Evolutionary conservation across 768 basidiomycete species (phyloP), one percentile per base, ranked within the genome.

Genomic region (Podaxis carcinomalis): DNA sequence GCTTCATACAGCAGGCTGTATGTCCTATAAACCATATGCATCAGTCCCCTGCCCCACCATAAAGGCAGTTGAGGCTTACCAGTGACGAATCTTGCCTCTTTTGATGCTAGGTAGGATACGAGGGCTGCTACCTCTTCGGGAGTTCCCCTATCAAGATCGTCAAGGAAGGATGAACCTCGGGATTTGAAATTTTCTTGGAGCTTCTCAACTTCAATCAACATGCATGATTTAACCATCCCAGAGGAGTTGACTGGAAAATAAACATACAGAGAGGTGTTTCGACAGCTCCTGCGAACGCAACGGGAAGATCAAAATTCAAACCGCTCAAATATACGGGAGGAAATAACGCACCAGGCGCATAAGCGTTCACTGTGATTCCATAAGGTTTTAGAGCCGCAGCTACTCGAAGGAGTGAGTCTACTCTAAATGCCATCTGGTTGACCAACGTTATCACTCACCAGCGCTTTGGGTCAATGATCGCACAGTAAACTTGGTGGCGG

Each of bases 301-400:
- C 2, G 19, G 11, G 28, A 21, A 1, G 4, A 19, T 42, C 27
- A 42, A 3, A 21, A 5, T 32, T 9, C 32, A 9, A 39, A 54
- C 5, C 10, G 23, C 6, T 23, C 36, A 37, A 37, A 39, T 37
- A 13, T 6, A 39, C 10, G 9, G n/a, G 32, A 13, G 28, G n/a
- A 11, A 39, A 39, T 5, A 37, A 44, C 55, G 10, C 49, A 62
- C 78, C 75, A n/a, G 76, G 75, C 10, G 75, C 74, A 58, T 79
- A 78, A 2, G 76, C 73, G 36, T 81, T 80, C 13, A 78, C 78
- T 1, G 75, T 79, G 36, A 80, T 81, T 4, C 68, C 68, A 59
- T 80, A 63, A 19, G 62, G 63, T 7, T 70, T 77, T 4, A 78
- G 67, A 61, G 79, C 78, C 21, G 66, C 35, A 0, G 79, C 78